A percentile compares a stretch with the other conserved stretches of the same genome.
Evolutionary conservation across 164 flowering plant genomes (phyloP).

Genomic region (Sextonia rubra): DNA sequence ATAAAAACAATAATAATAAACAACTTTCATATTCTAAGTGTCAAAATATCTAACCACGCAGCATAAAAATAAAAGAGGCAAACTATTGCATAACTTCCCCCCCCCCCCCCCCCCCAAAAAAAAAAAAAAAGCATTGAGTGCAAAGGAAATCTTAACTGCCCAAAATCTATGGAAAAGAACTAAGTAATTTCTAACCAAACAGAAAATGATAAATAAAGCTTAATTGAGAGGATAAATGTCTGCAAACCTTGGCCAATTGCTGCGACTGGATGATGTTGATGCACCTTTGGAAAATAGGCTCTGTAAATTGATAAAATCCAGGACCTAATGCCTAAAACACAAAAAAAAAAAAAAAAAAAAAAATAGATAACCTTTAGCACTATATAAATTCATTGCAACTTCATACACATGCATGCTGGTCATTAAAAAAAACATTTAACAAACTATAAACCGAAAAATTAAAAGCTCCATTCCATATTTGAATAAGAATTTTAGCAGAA

Average conservation of each 20-base stretch:
- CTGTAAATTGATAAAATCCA: slow-evolving; percentile 90
- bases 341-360: background rate
- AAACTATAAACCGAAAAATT: too few relatives aligned
- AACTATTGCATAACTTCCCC: too few relatives aligned
- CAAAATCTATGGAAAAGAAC: background rate
- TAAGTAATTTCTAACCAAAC: background rate
- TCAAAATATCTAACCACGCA: too few relatives aligned
- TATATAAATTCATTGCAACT: background rate
- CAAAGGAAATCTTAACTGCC: background rate
- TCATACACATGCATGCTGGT: background rate
- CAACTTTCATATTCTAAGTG: too few relatives aligned
- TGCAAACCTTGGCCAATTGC: slow-evolving; percentile 76
- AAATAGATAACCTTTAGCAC: background rate
- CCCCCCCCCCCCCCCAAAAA: too few relatives aligned
- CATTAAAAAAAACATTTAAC: too few relatives aligned
- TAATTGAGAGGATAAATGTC: background rate
- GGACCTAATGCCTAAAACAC: slow-evolving; percentile 78
- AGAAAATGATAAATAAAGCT: background rate
- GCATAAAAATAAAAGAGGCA: too few relatives aligned
- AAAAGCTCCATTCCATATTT: background rate
- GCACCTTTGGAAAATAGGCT: slow-evolving; percentile 93
- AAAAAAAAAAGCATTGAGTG: background rate
- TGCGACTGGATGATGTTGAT: slow-evolving; percentile 76
- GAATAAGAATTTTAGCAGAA: too few relatives aligned
- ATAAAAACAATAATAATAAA: too few relatives aligned